phyloP scores from a whole-genome alignment of 352 stramenopile species.

The Globisporangium megalacanthum region DNA sequence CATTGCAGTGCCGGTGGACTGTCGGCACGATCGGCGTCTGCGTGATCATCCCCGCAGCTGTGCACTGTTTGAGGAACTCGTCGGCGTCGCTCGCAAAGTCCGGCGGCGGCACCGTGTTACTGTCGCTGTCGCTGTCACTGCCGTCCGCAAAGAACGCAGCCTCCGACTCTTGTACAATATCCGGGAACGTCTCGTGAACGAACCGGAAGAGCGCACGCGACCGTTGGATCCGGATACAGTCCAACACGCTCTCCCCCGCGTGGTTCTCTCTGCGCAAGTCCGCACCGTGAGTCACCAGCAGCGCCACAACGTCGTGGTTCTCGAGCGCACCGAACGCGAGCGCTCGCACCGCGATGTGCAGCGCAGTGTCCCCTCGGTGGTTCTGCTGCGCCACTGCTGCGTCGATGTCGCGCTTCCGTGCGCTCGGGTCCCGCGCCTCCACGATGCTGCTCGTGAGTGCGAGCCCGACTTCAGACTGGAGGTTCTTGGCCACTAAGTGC shows the following conservation, averaged over 20 bases:
- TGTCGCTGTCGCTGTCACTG: conserved; percentile 13
- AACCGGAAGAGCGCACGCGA: conserved; percentile 55
- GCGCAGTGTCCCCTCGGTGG: conserved; percentile 29
- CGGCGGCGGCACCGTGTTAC: conserved; percentile 29
- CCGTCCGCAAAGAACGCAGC: conserved; percentile 21
- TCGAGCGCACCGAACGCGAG: conserved; percentile 58
- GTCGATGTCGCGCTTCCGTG: conserved; percentile 35
- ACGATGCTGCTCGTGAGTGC: conserved; percentile 28
- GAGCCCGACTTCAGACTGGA: conserved; percentile 38
- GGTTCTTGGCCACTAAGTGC: conserved; percentile 49
- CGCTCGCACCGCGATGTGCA: conserved; percentile 58
- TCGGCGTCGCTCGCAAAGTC: conserved; percentile 41
- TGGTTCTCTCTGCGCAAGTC: conserved; percentile 26
- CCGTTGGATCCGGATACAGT: conserved; percentile 44
- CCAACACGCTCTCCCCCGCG: conserved; percentile 30
- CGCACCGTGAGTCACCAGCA: conserved; percentile 34
- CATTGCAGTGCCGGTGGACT: conserved; percentile 51
- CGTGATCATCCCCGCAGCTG: conserved; percentile 47
- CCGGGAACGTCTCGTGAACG: conserved; percentile 31
- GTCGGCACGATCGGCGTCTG: conserved; percentile 31
- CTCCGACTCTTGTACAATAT: conserved; percentile 19
- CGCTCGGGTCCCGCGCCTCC: conserved; percentile 37
- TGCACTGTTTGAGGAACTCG: conserved; percentile 44
- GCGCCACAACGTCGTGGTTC: conserved; percentile 38
- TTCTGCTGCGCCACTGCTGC: conserved; percentile 39